These are phyloP conservation scores for Beta lomatogona DNA, from an alignment of 179 eudicot genomes.

Conservation along the genomic window DNA sequence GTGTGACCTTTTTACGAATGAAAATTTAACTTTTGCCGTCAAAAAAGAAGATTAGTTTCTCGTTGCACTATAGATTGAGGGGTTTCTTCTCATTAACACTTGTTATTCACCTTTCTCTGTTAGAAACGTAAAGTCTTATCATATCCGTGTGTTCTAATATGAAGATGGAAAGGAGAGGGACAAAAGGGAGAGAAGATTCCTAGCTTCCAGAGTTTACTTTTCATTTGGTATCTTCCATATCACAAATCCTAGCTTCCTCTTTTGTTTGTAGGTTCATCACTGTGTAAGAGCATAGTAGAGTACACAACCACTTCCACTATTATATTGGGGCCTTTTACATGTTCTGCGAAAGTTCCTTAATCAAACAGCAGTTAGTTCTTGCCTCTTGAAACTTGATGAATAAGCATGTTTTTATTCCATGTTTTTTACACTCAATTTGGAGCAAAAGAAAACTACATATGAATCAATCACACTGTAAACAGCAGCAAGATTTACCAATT, in stretches of 20 bases:
- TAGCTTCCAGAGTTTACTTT: too few species aligned
- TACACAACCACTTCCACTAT: neutral
- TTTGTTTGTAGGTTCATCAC: neutral
- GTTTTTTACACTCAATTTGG: slow-evolving; percentile 10
- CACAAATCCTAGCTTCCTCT: neutral
- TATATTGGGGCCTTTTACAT: neutral
- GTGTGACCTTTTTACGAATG: too few species aligned
- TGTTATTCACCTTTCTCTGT: too few species aligned
- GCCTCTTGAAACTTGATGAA: neutral
- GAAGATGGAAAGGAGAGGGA: too few species aligned
- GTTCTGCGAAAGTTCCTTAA: neutral
- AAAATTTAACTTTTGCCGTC: too few species aligned
- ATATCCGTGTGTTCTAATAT: too few species aligned
- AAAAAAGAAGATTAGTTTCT: too few species aligned
- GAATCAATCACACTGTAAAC: slow-evolving; percentile 21
- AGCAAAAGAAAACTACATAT: slow-evolving; percentile 10
- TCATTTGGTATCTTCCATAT: neutral
- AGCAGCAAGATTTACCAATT: slow-evolving; percentile 25
- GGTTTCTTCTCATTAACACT: too few species aligned
- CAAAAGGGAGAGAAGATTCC: too few species aligned
- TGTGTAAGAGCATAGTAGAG: neutral
- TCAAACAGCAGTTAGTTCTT: neutral
- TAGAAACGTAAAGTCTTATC: too few species aligned
- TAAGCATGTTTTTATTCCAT: too few species aligned
- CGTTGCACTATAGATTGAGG: too few species aligned